Evolutionary conservation across 805 yeast genomes (phyloP), one percentile per base, ranked within the genome.

Genomic region (Wickerhamiella kurtzmanii): DNA sequence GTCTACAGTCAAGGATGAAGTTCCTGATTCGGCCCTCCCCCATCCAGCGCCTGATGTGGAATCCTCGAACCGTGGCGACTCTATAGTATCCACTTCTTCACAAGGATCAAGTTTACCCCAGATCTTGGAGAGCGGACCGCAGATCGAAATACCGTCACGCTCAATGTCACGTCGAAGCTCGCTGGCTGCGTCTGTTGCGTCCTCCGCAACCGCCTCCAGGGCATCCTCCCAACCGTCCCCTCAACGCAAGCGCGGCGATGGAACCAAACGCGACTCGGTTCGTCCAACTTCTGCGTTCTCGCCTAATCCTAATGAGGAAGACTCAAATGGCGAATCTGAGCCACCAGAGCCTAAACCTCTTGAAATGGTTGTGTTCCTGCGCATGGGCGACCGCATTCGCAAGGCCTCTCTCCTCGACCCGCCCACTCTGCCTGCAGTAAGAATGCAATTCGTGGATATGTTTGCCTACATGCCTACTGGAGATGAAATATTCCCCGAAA

Each of bases 401-500:
- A 57, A 57, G 40, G 56, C 52, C 20, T 11, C 11, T 22, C 40
- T 57, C 41, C 45, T 35, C 15, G 18, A 41, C 35, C 60, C 55
- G 22, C 53, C 51, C 8, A 46, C 56, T 11, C 52, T 51, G 21
- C 58, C 58, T 1, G 59, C 59, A 1, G 43, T 57, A 15, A 71
- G 92, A 41, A 69, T 86, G 1, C 65, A 83, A 20, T 89, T 89
- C 58, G 83, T 88, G 4, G 95, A 89, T 57, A 83, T 78, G 55
- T 88, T 87, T 65, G 85, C 89, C 2, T 86, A 81, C 60, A 74
- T 89, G 0, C 92, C 94, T 0, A 80, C 82, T 0, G 62, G 75
- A 0, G 57, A 50, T 18, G 73, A 76, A 11, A 64, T 75, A 1
- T 85, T 86, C 53, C 96, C 97, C 0, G 82, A 80, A 11, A 74